These are phyloP conservation scores for Pyrus pyrifolia DNA, from an alignment of 306 rosid genomes.

Conservation along the genomic window DNA sequence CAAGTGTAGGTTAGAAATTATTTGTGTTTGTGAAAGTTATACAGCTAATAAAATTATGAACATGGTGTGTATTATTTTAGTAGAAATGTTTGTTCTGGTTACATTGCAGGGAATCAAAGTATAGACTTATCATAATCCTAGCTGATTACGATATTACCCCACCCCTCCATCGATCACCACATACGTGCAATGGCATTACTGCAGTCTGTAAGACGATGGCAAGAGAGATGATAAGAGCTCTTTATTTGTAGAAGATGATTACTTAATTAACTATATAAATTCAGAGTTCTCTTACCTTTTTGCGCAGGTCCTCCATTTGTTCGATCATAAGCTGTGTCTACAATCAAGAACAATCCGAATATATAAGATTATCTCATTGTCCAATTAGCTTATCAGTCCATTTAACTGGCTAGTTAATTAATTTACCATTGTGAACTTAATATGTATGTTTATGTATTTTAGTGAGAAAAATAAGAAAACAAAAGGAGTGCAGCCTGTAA, in stretches of 20 bases:
- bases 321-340: constrained; percentile 79
- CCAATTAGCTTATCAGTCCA: neutral
- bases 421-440: neutral
- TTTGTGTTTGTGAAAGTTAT: neutral
- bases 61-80: too few relatives aligned
- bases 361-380: neutral
- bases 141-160: too few relatives aligned
- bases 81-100: too few relatives aligned
- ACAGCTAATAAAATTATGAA: neutral
- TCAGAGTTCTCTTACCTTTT: neutral
- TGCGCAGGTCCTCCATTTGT: constrained; percentile 77
- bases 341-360: constrained; percentile 2
- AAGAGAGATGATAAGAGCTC: neutral
- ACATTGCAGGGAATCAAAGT: too few relatives aligned
- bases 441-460: neutral
- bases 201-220: too few relatives aligned
- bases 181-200: too few relatives aligned
- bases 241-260: neutral
- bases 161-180: too few relatives aligned
- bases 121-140: too few relatives aligned
- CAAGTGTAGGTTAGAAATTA: neutral
- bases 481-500: neutral
- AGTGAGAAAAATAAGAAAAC: neutral
- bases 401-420: neutral
- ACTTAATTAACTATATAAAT: neutral